Evolutionary conservation across 352 stramenopile species (phyloP).

Genomic region (Phytophthora citricola): DNA sequence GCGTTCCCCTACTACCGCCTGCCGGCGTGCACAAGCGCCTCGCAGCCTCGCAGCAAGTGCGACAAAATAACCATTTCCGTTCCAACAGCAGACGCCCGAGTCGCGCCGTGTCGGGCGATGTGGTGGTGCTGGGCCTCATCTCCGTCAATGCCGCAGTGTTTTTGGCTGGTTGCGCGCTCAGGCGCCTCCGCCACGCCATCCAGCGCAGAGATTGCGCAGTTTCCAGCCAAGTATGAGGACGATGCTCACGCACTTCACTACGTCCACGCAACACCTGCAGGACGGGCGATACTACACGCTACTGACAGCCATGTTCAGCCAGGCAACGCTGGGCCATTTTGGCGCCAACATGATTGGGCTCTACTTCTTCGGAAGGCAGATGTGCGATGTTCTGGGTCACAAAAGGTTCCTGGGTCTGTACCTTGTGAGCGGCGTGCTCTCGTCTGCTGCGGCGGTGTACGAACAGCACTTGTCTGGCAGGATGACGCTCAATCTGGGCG

Average conservation of each 20-base stretch:
- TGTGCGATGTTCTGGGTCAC: slow-evolving; percentile 70
- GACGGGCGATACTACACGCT: slow-evolving; percentile 78
- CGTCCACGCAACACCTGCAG: slow-evolving; percentile 66
- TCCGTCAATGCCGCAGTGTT: slow-evolving; percentile 62
- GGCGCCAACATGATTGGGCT: slow-evolving; percentile 78
- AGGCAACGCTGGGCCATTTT: slow-evolving; percentile 62
- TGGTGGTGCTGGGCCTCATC: slow-evolving; percentile 61
- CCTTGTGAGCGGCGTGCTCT: slow-evolving; percentile 72
- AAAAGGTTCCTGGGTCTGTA: slow-evolving; percentile 80
- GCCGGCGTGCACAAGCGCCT: slow-evolving; percentile 5
- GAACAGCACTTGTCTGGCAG: slow-evolving; percentile 59
- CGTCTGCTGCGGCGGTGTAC: slow-evolving; percentile 61
- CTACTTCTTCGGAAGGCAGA: slow-evolving; percentile 78
- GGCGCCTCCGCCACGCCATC: slow-evolving; percentile 42
- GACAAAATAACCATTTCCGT: slow-evolving; percentile 35
- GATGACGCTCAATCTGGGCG: slow-evolving; percentile 66
- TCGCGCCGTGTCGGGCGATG: slow-evolving; percentile 39
- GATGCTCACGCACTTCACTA: slow-evolving; percentile 84
- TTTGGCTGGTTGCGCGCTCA: slow-evolving; percentile 70
- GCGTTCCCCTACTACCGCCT: slow-evolving; percentile 9
- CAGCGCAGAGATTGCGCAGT: slow-evolving; percentile 27
- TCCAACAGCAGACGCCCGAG: slow-evolving; percentile 31
- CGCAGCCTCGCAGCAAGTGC: slow-evolving; percentile 24
- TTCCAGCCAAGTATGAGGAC: slow-evolving; percentile 42
- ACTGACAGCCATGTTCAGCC: slow-evolving; percentile 77